phyloP scores from a whole-genome alignment of 1,284 basidiomycete genomes.

The Tylopilus sp. region DNA sequence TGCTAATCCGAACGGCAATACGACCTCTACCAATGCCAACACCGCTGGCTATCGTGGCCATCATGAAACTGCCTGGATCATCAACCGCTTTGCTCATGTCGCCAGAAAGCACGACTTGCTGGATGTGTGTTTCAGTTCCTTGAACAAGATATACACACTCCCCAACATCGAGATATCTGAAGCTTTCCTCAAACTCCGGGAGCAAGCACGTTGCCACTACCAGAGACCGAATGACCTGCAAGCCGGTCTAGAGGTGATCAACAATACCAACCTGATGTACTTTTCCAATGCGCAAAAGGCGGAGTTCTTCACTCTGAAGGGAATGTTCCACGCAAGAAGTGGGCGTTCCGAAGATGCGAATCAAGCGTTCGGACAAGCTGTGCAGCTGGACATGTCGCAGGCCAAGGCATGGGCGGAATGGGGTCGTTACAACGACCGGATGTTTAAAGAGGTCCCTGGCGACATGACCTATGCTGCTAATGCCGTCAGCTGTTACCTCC shows the following conservation, averaged over 20 bases:
- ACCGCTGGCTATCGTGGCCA: constrained; percentile 98
- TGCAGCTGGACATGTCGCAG: constrained; percentile 92
- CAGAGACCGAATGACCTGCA: constrained; percentile 92
- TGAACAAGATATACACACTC: constrained; percentile 97
- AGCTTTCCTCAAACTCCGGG: constrained; percentile 96
- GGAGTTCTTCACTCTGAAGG: constrained; percentile 99
- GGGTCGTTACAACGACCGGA: constrained; percentile 91
- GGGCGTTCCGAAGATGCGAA: constrained; percentile 89
- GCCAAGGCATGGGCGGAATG: constrained; percentile 99
- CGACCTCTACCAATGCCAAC: constrained; percentile 56
- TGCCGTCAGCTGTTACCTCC: constrained; percentile 96
- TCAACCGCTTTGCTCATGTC: constrained; percentile 99
- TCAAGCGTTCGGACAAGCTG: constrained; percentile 88
- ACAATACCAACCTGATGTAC: constrained; percentile 99
- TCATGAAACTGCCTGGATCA: constrained; percentile 99
- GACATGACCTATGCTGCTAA: constrained; percentile 79
- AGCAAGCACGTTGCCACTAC: constrained; percentile 99
- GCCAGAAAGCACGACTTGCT: constrained; percentile 95
- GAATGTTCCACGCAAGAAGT: constrained; percentile 94
- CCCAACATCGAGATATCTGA: constrained; percentile 99
- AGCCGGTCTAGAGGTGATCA: constrained; percentile 96
- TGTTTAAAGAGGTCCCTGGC: constrained; percentile 80
- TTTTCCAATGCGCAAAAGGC: constrained; percentile 94
- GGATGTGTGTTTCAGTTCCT: constrained; percentile 91
- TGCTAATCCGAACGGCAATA: constrained; percentile 44